These are phyloP conservation scores for Pseudogymnoascus verrucosus DNA, from an alignment of 2,329 filamentous ascomycete species.

Conservation along the genomic window DNA sequence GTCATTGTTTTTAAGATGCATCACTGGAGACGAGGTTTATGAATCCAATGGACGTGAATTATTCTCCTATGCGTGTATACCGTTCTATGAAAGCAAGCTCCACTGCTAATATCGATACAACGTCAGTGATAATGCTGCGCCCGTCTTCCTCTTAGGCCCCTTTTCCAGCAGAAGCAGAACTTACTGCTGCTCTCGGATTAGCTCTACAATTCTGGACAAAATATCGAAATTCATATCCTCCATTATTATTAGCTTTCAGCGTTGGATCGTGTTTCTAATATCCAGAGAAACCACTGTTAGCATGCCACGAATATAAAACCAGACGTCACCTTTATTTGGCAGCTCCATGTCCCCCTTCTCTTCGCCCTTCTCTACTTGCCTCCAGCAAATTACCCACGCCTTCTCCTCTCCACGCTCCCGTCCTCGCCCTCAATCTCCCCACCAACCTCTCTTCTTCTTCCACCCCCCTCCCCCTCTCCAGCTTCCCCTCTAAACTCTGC, in stretches of 20 bases:
- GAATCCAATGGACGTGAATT: background rate
- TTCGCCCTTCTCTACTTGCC: background rate
- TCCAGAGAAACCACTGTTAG: background rate
- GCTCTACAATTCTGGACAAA: background rate
- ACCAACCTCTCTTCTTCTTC: too few species aligned
- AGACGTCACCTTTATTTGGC: background rate
- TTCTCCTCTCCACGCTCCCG: background rate
- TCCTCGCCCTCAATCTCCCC: too few species aligned
- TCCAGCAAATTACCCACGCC: background rate
- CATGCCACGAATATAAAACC: background rate
- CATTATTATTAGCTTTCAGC: background rate
- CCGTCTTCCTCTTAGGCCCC: too few species aligned
- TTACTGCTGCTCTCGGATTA: background rate
- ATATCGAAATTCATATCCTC: background rate
- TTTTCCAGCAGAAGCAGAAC: background rate
- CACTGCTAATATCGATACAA: background rate
- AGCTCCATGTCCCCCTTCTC: background rate
- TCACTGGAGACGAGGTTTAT: background rate
- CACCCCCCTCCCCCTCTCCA: too few species aligned
- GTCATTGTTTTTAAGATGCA: background rate
- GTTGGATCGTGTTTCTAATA: background rate
- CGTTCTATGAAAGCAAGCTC: background rate
- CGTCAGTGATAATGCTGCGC: background rate
- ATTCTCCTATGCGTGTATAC: background rate
- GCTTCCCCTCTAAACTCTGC: background rate